Evolutionary conservation across 179 eudicot genomes (phyloP), one percentile per base, ranked within the genome.

Genomic region (Actinidia arguta): DNA sequence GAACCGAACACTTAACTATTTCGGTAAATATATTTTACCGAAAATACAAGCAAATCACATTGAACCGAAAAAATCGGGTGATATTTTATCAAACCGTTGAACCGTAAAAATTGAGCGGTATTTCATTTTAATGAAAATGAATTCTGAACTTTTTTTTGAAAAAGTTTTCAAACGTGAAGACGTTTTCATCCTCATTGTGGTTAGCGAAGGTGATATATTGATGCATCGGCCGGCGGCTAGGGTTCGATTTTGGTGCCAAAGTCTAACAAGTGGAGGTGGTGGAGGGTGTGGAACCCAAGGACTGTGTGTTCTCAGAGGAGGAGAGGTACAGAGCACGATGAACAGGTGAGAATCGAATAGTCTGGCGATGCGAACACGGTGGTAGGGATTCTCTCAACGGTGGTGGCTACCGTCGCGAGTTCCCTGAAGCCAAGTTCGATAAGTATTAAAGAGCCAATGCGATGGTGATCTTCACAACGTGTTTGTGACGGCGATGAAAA

Each of bases 301-400:
- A 84, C 52, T 22, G 83, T 75, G 83, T 75, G 86, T 27, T 84
- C 86, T 1, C 50, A 83, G 70, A 83, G 86, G 54, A 79, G 86
- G 47, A 62, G 79, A 14, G 82, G 63, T 3, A 83, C 74, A 11
- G 85, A 73, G 80, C 85, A 83, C 48, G 82, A n/a, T 11, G 82
- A 82, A 51, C 85, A 83, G 55, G 80, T 79, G 66, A 70, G 71
- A 62, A 83, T 79, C 5, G 85, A 79, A 61, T 79, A 70, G 68
- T 70, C 64, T 3, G 85, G 39, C 0, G 85, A 79, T 36, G 81
- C 85, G 79, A 83, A 83, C 68, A 83, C 5, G 48, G 85, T 83
- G 66, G 64, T 39, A 9, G 85, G 85, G 56, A 66, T 66, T 31
- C 36, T 56, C 79, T 58, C 72, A 1, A 71, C 18, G 79, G 67